Base-by-base conservation (phyloP, 257 asterid genomes). In the Henckelia pumila region DNA sequence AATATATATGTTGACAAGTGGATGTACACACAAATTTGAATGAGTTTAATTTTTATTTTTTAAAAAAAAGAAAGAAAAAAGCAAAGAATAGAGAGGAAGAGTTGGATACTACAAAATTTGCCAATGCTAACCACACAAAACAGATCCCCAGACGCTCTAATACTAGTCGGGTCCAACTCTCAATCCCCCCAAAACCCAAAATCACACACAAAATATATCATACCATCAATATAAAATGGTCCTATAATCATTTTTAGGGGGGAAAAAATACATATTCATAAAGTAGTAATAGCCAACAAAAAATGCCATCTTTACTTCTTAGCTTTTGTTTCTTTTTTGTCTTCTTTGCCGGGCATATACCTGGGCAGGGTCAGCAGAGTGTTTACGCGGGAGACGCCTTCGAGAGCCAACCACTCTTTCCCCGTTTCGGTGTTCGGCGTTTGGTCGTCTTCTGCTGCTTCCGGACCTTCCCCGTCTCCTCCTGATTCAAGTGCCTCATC, bases 341-440 rank as follows among this genome's bases (percentile, higher is more conserved):
- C 80, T 14, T 85, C 89, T 67, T 82, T 70, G 69, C 75, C 84
- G 0, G 93, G 93, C 25, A 73, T 71, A 30, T 72, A 89, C 90
- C 89, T 88, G 9, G 95, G 97, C 84, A 87, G 75, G 32, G 80
- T 84, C 74, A 90, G 14, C 61, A 90, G 72, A 0, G 97, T 88
- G 84, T 90, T 82, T 30, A 82, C 84, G 3, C 92, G 92, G 11
- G 96, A 75, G 40, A 86, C 97, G 53, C 92, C 96, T 81, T 88
- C 86, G 1, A 88, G 87, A 19, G 92, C 92, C 13, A 89, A 83
- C 92, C 96, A 90, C 61, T 86, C 87, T 7, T 56, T 77, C 25
- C 88, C 90, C 24, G 59, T 49, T 69, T 73, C 90, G 2, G 10
- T n/a, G 7, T 22, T 57, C 67, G 0, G 21, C 2, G 64, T 35